Conservation (phyloP, 73 alveolate genomes). For the Paramecium primaurelia region DNA sequence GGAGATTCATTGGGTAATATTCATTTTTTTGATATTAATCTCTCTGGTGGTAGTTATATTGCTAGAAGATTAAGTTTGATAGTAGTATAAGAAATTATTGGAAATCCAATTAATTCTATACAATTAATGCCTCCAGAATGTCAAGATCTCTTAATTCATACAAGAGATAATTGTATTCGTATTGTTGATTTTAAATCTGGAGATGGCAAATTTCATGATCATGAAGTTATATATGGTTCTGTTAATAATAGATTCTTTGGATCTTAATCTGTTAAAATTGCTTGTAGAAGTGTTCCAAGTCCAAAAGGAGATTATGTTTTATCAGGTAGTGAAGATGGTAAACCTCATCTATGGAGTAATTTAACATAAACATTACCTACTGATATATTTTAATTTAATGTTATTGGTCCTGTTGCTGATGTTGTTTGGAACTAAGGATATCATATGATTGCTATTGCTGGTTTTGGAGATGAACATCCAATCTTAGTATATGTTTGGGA, state of each 20-base stretch:
- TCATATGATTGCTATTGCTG: slow-evolving; percentile 95
- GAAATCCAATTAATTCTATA: slow-evolving; percentile 86
- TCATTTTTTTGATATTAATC: slow-evolving; percentile 78
- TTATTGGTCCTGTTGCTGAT: slow-evolving; percentile 89
- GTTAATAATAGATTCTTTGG: slow-evolving; percentile 90
- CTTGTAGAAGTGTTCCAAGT: slow-evolving; percentile 80
- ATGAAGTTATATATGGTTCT: neutral
- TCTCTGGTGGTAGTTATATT: slow-evolving; percentile 71
- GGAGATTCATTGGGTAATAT: slow-evolving; percentile 96
- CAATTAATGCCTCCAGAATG: slow-evolving; percentile 78
- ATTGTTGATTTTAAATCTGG: slow-evolving; percentile 81
- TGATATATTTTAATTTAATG: slow-evolving; percentile 71
- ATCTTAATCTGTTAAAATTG: slow-evolving; percentile 73
- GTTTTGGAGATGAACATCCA: slow-evolving; percentile 96
- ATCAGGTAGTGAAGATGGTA: slow-evolving; percentile 97
- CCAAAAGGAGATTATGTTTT: slow-evolving; percentile 93
- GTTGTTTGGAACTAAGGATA: slow-evolving; percentile 91
- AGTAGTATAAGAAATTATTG: slow-evolving; percentile 82
- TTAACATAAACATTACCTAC: slow-evolving; percentile 77
- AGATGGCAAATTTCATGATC: slow-evolving; percentile 21
- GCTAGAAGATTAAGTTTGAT: slow-evolving; percentile 77
- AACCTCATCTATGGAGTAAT: slow-evolving; percentile 85
- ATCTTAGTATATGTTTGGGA: slow-evolving; percentile 87
- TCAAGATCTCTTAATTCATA: slow-evolving; percentile 82
- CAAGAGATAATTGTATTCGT: slow-evolving; percentile 95